Evolutionary conservation across 257 asterid genomes (phyloP).

Genomic region (Solanum habrochaites): DNA sequence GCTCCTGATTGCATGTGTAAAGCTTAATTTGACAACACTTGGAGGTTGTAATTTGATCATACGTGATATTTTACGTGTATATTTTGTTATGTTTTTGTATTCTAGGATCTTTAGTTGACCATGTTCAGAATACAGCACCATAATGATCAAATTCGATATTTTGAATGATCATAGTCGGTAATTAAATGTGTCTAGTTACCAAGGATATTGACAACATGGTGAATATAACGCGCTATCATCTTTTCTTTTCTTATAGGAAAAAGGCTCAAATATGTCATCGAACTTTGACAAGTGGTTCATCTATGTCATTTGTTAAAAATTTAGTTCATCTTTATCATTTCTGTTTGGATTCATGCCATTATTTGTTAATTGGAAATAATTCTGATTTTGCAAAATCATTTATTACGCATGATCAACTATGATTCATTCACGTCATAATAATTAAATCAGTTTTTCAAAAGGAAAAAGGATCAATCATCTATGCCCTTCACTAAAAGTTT

Average conservation of each 20-base stretch:
- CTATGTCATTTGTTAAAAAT: accelerated
- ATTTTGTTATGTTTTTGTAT: background rate
- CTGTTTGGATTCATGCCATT: too few relatives aligned
- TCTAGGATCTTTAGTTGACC: background rate
- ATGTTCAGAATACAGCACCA: background rate
- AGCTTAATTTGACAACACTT: background rate
- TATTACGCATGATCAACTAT: background rate
- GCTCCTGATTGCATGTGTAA: conserved; percentile 39
- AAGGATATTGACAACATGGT: background rate
- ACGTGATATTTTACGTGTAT: background rate
- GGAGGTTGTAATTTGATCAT: background rate
- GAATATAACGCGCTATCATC: background rate
- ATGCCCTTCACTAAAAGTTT: background rate
- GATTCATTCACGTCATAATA: background rate
- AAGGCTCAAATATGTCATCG: accelerated
- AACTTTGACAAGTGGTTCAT: background rate
- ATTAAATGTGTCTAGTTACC: background rate
- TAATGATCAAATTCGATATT: background rate
- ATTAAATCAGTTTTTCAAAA: too few relatives aligned
- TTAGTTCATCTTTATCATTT: too few relatives aligned
- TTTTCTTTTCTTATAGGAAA: background rate
- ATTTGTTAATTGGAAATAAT: background rate
- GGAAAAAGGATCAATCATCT: background rate
- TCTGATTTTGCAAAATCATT: background rate
- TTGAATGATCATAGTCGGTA: background rate